Evolutionary conservation across 345 rosid species (phyloP), one percentile per base, ranked within the genome.

Genomic region (Brassica cretica): DNA sequence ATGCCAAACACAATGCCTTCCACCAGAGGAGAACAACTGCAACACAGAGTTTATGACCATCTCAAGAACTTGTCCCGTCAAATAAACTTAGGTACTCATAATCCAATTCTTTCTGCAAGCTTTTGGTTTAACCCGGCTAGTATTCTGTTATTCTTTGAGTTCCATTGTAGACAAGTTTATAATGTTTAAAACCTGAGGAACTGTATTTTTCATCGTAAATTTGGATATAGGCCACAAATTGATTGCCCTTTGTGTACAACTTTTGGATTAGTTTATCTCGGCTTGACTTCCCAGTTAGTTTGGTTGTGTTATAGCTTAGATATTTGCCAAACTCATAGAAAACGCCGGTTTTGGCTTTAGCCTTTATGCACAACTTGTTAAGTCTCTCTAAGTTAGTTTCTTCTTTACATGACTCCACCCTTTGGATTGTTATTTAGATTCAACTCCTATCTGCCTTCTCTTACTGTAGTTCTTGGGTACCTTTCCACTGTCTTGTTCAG

Each of bases 31-130:
- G 98, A 90, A 72, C 87, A 85, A 66, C 81, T 93, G 90, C 93
- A 90, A 64, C 84, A 89, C 33, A 80, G 88, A 88, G 92, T 95
- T 67, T 80, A 73, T 85, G 82, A 65, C 68, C 99, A 93, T 82
- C 82, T 93, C 84, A 88, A 82, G 71, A 87, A 78, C 86, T 85
- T 93, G 80, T 88, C 97, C 67, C 76, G 71, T 61, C 86, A 86
- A 82, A 80, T 79, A 35, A 75, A 82, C 39, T 83, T 93, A 85
- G 99, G 99, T 95, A 87, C 66, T 80, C 70, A 8, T 65, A 15
- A 35, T 60, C 14, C 49, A 63, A 8, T 71, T 60, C 60, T 46
- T 35, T 68, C 35, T 39, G 70, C 51, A 66, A 75, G 49, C 71
- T 67, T 66, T 56, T 55, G 8, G 51, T 55, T 63, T 67, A 30